Evolutionary conservation across 1,284 basidiomycete genomes (phyloP).

Genomic region (Trichosporon sp.): DNA sequence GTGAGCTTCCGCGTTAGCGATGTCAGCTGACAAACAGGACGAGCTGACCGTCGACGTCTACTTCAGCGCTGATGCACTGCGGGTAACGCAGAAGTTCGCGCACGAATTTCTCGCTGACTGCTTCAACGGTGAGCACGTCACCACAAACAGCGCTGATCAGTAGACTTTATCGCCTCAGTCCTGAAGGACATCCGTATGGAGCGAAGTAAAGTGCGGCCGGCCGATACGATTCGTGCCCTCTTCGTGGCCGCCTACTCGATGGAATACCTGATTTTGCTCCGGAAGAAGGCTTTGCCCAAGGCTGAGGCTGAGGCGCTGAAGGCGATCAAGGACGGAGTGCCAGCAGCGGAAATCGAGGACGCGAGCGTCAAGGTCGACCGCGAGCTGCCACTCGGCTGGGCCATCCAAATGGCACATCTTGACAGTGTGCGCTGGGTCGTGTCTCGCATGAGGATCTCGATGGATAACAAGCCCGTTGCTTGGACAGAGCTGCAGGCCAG

Average conservation of each 20-base stretch:
- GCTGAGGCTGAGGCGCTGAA: constrained; percentile 7
- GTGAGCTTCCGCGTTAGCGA: constrained; percentile 20
- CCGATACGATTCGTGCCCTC: constrained; percentile 78
- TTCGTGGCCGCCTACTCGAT: constrained; percentile 82
- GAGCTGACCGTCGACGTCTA: constrained; percentile 43
- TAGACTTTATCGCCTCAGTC: constrained; percentile 76
- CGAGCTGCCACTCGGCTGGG: constrained; percentile 61
- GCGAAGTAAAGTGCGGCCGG: constrained; percentile 78
- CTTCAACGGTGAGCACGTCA: constrained; percentile 67
- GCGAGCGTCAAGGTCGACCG: constrained; percentile 11
- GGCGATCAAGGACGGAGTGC: constrained; percentile 5
- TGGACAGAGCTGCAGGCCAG: constrained; percentile 95
- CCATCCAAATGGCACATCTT: constrained; percentile 78
- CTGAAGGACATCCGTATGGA: constrained; percentile 89
- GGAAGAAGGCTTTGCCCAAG: constrained; percentile 20
- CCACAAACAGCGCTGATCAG: constrained; percentile 5
- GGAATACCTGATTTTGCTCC: constrained; percentile 69
- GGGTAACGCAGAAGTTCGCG: constrained; percentile 62
- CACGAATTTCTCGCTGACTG: constrained; percentile 68
- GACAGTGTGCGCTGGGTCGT: constrained; percentile 82
- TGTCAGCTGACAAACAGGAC: constrained; percentile 45
- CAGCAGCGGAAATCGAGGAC: constrained; percentile 25
- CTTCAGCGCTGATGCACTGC: constrained; percentile 63
- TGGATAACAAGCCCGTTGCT: constrained; percentile 85
- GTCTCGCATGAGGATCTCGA: constrained; percentile 73